These are phyloP conservation scores for Ambrosia trifida DNA, from an alignment of 129 eudicot genomes.

Conservation along the genomic window DNA sequence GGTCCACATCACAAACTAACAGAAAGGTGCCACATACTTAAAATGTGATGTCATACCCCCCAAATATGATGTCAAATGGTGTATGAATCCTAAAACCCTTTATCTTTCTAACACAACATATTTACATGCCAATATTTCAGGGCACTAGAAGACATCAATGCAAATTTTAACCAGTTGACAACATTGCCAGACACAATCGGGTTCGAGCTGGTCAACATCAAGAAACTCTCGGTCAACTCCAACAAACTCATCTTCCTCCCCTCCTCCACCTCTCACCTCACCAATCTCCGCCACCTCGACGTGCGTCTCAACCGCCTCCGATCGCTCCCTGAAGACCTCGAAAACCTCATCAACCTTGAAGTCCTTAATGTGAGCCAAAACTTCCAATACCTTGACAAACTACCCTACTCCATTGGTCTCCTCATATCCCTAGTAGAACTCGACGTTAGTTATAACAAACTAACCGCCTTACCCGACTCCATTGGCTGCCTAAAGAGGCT, in stretches of 20 bases:
- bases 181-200: conserved; percentile 75
- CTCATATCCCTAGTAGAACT: conserved; percentile 73
- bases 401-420: conserved; percentile 82
- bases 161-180: conserved; percentile 72
- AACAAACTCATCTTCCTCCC: conserved; percentile 78
- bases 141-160: conserved; percentile 71
- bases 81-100: not conserved
- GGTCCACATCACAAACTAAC: too few species aligned
- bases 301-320: conserved; percentile 88
- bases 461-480: conserved; percentile 66
- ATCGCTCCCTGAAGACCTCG: conserved; percentile 83
- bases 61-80: too few species aligned
- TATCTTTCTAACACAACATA: not conserved
- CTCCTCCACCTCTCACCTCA: conserved; percentile 70
- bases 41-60: too few species aligned
- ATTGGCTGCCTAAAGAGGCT: conserved; percentile 67
- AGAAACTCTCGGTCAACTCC: conserved; percentile 75
- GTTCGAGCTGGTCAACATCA: conserved; percentile 71
- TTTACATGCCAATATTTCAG: conserved; percentile 16
- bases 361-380: conserved; percentile 82
- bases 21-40: too few species aligned
- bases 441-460: conserved; percentile 83
- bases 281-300: conserved; percentile 70
- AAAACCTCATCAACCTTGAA: conserved; percentile 72
- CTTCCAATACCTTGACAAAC: conserved; percentile 57